These are phyloP conservation scores for Letharia columbiana DNA, from an alignment of 495 filamentous ascomycete genomes.

Conservation along the genomic window DNA sequence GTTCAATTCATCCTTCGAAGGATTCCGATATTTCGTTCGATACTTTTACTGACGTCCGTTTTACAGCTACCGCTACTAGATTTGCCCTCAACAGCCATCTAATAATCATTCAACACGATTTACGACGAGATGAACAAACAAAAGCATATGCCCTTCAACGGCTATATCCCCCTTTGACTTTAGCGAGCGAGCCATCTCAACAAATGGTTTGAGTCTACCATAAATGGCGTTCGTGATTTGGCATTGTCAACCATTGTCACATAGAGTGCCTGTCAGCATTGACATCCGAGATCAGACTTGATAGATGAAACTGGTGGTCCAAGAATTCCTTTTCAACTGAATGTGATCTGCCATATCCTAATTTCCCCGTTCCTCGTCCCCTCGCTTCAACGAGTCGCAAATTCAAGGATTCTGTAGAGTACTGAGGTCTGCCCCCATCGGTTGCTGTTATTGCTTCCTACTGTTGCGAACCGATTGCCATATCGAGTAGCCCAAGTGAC, in stretches of 20 bases:
- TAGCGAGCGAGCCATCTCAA: constrained; percentile 14
- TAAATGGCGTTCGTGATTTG: constrained; percentile 11
- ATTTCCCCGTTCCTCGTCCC: not conserved
- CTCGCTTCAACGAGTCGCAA: not conserved
- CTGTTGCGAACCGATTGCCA: not conserved
- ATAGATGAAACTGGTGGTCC: not conserved
- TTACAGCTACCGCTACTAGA: constrained; percentile 40
- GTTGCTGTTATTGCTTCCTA: not conserved
- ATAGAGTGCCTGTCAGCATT: constrained; percentile 7
- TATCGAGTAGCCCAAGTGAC: not conserved
- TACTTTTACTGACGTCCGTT: not conserved
- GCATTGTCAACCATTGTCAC: constrained; percentile 19
- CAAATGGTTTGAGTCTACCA: constrained; percentile 6
- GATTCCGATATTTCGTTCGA: constrained; percentile 10
- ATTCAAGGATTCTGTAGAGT: not conserved
- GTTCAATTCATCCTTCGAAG: constrained; percentile 10
- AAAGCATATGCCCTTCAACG: constrained; percentile 60
- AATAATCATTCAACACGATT: constrained; percentile 50
- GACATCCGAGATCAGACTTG: not conserved
- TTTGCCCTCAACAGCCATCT: constrained; percentile 16
- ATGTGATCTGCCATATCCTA: not conserved
- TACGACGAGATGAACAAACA: constrained; percentile 52
- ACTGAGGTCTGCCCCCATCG: not conserved
- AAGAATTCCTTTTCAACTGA: too few relatives aligned
- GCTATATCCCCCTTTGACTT: constrained; percentile 31